Base-by-base conservation (phyloP, 805 yeast species). In the Metschnikowia proteae region DNA sequence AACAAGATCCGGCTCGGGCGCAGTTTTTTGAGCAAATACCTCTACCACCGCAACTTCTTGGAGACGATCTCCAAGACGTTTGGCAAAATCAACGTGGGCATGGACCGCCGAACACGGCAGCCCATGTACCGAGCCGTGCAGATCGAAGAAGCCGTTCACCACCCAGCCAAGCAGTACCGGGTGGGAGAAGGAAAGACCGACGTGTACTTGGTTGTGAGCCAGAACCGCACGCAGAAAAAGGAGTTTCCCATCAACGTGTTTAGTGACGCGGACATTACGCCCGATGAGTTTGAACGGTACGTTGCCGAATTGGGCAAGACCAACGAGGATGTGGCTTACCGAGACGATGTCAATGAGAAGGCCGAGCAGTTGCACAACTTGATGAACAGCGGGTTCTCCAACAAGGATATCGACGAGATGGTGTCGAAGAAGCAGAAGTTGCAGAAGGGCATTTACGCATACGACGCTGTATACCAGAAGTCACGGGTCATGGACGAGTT, bases 1-100 rank as follows among this genome's bases (percentile, higher is more conserved):
- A 90, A 89, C 64, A 78, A 78, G 43, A 74, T 88, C 28, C 77
- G 85, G 50, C 79, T 92, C 39, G 96, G 97, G 13, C 83, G 96
- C 63, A 72, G 88, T 6, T 79, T 83, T 56, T 79, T 90, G 38
- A 79, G 83, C 35, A 86, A 84, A 63, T 88, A 75, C 62, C 81
- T 91, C 61, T 90, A 83, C 64, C 84, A 90, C 66, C 91, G 94
- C 9, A 90, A 82, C 31, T 91, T 95, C 64, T 82, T 79, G 40
- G 82, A 80, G 17, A 77, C 79, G 0, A 79, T 88, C 11, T 73
- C 78, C 17, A 95, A 88, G 22, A 82, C 95, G 43, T 88, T 76
- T 63, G 96, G 91, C 32, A 80, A 91, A 56, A 83, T 94, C 47
- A 90, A 88, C 63, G 79, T 94, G 48, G 96, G 97, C 7, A 61